These are phyloP conservation scores for Fusarium falciforme DNA, from an alignment of 2,329 filamentous ascomycete genomes.

Conservation along the genomic window DNA sequence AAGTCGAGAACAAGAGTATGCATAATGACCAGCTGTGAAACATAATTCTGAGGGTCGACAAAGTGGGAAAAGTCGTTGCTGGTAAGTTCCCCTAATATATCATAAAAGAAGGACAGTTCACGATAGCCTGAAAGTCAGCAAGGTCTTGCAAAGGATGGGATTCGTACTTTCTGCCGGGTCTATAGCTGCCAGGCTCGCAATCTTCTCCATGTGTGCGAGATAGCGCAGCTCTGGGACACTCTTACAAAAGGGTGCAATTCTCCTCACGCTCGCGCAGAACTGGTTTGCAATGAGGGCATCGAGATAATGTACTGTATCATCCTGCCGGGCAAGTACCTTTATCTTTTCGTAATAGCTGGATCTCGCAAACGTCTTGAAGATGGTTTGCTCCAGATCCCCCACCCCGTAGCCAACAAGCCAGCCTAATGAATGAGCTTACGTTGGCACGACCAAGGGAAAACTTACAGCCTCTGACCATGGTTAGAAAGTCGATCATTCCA, in stretches of 20 bases:
- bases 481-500: constrained; percentile 53
- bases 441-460: not conserved
- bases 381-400: constrained; percentile 30
- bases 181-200: constrained; percentile 39
- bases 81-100: constrained; percentile 41
- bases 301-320: constrained; percentile 19
- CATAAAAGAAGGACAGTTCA: constrained; percentile 45
- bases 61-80: constrained; percentile 49
- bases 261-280: constrained; percentile 45
- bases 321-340: constrained; percentile 31
- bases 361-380: constrained; percentile 43
- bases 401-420: constrained; percentile 43
- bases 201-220: constrained; percentile 46
- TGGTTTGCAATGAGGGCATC: constrained; percentile 36
- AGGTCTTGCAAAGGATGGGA: fast-evolving
- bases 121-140: constrained; percentile 40
- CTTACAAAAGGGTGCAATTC: constrained; percentile 46
- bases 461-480: constrained; percentile 53
- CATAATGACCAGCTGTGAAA: constrained; percentile 50
- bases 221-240: constrained; percentile 48
- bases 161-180: constrained; percentile 46
- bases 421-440: constrained; percentile 25
- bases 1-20: constrained; percentile 51
- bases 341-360: constrained; percentile 45
- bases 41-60: constrained; percentile 44